Percentiles rank a stretch among this genome's conserved stretches.
Evolutionary conservation across 2,329 filamentous ascomycete species (phyloP).

Genomic region (Dothidotthia symphoricarpi): DNA sequence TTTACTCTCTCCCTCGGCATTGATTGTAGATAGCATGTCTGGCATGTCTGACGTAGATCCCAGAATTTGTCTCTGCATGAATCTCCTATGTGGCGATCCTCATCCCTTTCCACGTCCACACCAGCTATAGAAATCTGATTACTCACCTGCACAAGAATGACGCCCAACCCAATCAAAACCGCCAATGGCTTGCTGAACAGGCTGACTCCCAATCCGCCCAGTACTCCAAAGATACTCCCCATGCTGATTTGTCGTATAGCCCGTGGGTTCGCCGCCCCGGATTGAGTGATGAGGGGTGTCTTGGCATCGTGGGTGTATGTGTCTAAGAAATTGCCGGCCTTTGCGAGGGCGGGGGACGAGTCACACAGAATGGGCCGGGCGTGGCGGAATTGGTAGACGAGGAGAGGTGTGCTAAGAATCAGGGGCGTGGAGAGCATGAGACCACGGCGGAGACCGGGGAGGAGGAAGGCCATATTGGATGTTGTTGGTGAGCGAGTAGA

Average conservation of each 20-base stretch:
- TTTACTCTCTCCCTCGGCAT: conserved; percentile 8
- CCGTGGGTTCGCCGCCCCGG: conserved; percentile 43
- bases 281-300: conserved; percentile 40
- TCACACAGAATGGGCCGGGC: conserved; percentile 41
- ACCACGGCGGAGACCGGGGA: conserved; percentile 43
- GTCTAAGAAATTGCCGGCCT: conserved; percentile 38
- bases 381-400: conserved; percentile 27
- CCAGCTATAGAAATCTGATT: too few relatives aligned
- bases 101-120: neutral
- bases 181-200: conserved; percentile 70
- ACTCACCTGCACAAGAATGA: conserved; percentile 63
- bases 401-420: conserved; percentile 34
- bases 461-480: conserved; percentile 40
- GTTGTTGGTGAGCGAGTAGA: neutral
- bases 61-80: too few relatives aligned
- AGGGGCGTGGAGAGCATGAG: conserved; percentile 39
- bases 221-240: conserved; percentile 47
- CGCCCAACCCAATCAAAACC: conserved; percentile 62
- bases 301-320: conserved; percentile 42
- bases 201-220: conserved; percentile 62
- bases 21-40: conserved; percentile 9
- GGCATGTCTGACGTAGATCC: neutral
- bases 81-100: too few relatives aligned
- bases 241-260: conserved; percentile 48
- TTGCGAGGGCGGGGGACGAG: conserved; percentile 32